Evolutionary conservation across 192 early-diverging fungal species (phyloP).

Genomic region (Mortierella antarctica): DNA sequence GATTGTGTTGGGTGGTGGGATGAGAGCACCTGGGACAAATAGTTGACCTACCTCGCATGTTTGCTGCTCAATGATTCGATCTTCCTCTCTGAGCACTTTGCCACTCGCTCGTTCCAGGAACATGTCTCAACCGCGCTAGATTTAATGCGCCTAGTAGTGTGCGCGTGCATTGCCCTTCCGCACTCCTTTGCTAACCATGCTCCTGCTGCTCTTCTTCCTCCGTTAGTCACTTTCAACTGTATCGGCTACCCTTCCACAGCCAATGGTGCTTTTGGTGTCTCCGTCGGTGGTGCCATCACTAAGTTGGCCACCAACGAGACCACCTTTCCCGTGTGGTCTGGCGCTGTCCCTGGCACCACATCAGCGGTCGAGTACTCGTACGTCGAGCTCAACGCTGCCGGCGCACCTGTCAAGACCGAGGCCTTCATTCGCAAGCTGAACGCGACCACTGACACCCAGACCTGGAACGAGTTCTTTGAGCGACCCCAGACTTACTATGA

Average conservation of each 20-base stretch:
- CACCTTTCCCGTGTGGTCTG: conserved; percentile 28
- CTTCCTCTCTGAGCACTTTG: neutral
- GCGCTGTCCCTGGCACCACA: conserved; percentile 30
- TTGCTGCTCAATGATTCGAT: too few species aligned
- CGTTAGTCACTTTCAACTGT: conserved; percentile 45
- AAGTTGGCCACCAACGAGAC: conserved; percentile 31
- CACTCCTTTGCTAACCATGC: neutral
- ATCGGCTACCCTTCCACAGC: conserved; percentile 28
- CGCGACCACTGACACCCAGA: conserved; percentile 37
- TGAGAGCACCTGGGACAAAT: too few species aligned
- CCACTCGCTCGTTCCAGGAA: neutral
- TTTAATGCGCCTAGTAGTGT: neutral
- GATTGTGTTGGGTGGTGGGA: too few species aligned
- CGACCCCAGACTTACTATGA: conserved; percentile 51
- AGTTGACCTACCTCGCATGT: too few species aligned
- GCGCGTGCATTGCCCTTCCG: neutral
- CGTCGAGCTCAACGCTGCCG: conserved; percentile 37
- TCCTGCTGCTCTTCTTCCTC: neutral
- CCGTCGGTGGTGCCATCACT: conserved; percentile 17
- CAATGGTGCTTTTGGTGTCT: conserved; percentile 29
- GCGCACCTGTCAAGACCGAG: conserved; percentile 37
- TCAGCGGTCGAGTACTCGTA: conserved; percentile 35
- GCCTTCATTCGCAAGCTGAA: conserved; percentile 44
- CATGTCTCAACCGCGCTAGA: neutral
- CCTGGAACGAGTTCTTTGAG: conserved; percentile 62